Evolutionary conservation across 805 yeast species (phyloP), one percentile per base, ranked within the genome.

Genomic region (Pichia insulana): DNA sequence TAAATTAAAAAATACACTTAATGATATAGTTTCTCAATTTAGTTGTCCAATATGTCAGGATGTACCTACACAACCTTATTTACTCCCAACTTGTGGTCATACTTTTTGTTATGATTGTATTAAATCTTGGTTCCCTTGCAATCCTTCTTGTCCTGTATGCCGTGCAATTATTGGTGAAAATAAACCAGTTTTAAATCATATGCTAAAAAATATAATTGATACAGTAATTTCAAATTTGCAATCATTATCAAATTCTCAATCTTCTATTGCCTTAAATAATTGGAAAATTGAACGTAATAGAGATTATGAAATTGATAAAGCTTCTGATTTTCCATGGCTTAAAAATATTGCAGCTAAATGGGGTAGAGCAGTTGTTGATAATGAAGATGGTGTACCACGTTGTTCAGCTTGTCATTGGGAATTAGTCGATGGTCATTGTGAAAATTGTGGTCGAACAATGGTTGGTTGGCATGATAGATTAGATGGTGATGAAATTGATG

Each of bases 351-450:
- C 81, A 57, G 61, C 66, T n/a, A 56, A 60, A 39, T 55, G 69
- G 15, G 73, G 76, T 2, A 58, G 68, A 13, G 78, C 81, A 0
- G 58, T 77, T 3, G 64, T 79, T 1, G 88, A 80, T 52, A 65
- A 64, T 25, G 74, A 75, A 25, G 90, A 83, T 52, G 88, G 88
- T 2, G 84, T 83, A 9, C 75, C 83, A 0, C 61, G 90, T 42
- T 83, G 92, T 54, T 74, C 83, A 7, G 72, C 75, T 43, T 83
- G 92, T 56, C 87, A 79, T 53, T 83, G 90, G 90, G 90, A 83
- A 52, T 77, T 82, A 1, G 75, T 74, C 46, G 87, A 84, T 0
- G 62, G 70, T 3, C 65, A 61, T n/a, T 83, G 92, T 53, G 68
- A 75, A 6, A 82, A 83, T 52, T 83, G 92, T 58, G 81, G 82